phyloP scores from a whole-genome alignment of 2,329 filamentous ascomycete species.

The Verticillium albo-atrum region DNA sequence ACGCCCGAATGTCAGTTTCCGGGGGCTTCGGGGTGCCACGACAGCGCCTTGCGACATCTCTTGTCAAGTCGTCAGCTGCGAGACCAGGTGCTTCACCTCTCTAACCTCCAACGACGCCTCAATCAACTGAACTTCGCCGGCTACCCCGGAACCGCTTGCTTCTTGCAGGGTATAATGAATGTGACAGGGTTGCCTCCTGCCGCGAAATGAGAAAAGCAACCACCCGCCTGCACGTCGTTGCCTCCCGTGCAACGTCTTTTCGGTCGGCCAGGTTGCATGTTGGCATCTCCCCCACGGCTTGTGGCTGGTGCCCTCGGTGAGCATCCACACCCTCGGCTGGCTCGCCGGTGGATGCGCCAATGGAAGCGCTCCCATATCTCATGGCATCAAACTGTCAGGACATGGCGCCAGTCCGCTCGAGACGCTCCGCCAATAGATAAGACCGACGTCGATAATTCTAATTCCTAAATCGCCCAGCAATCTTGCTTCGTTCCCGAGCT shows the following conservation, averaged over 20 bases:
- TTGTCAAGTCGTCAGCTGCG: too few species aligned
- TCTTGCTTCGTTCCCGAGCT: neutral
- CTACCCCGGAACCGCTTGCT: too few species aligned
- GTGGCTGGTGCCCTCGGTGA: neutral
- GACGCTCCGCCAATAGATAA: neutral
- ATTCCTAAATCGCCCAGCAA: neutral
- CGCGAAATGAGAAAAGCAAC: neutral
- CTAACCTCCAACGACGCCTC: neutral
- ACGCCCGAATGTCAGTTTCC: too few species aligned
- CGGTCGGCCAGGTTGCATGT: neutral
- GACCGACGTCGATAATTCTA: neutral
- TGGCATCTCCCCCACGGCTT: neutral
- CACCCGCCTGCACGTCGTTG: neutral
- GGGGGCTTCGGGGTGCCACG: too few species aligned
- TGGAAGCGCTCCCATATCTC: neutral
- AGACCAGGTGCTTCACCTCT: too few species aligned
- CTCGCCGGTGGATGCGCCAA: neutral
- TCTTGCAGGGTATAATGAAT: too few species aligned
- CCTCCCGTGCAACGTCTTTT: neutral
- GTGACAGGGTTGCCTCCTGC: neutral
- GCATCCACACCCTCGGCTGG: neutral
- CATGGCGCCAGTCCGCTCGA: neutral
- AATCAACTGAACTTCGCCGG: neutral
- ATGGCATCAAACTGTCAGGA: neutral
- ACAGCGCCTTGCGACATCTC: too few species aligned